A percentile compares a stretch with the other conserved stretches of the same genome.
phyloP scores from a whole-genome alignment of 371 early-diverging fungal genomes.

The Lichtheimia corymbifera region DNA sequence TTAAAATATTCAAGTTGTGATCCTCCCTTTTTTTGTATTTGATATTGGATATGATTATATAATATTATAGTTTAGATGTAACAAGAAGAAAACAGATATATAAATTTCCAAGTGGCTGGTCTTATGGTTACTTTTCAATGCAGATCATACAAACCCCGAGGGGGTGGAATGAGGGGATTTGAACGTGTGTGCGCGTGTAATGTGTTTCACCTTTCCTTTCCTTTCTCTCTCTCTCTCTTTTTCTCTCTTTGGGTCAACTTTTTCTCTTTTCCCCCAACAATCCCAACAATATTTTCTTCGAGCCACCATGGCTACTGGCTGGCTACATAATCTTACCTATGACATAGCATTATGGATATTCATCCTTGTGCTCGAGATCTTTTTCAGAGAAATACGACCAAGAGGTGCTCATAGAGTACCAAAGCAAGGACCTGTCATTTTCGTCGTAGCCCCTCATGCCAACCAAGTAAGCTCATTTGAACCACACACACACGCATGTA shows the following conservation, averaged over 20 bases:
- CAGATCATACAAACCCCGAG: too few species aligned
- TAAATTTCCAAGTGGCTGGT: too few species aligned
- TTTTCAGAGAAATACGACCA: constrained; percentile 87
- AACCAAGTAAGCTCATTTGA: constrained; percentile 70
- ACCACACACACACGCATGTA: background rate
- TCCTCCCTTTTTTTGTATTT: too few species aligned
- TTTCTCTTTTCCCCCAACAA: background rate
- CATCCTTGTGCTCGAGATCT: constrained; percentile 71
- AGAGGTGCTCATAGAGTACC: constrained; percentile 91
- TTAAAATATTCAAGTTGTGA: background rate
- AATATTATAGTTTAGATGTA: too few species aligned
- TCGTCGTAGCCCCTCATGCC: constrained; percentile 95
- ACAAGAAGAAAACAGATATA: too few species aligned
- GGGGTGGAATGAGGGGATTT: too few species aligned
- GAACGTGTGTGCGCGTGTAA: too few species aligned
- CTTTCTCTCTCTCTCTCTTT: constrained; percentile 1
- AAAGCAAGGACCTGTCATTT: constrained; percentile 84
- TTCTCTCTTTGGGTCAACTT: background rate
- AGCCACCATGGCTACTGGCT: constrained; percentile 7
- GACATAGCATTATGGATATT: constrained; percentile 56
- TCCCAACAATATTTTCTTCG: background rate
- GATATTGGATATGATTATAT: too few species aligned
- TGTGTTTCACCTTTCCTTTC: background rate
- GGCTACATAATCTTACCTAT: constrained; percentile 22
- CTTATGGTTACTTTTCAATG: too few species aligned